Evolutionary conservation across 129 eudicot genomes (phyloP).

Genomic region (Chrysanthemum makinoi): DNA sequence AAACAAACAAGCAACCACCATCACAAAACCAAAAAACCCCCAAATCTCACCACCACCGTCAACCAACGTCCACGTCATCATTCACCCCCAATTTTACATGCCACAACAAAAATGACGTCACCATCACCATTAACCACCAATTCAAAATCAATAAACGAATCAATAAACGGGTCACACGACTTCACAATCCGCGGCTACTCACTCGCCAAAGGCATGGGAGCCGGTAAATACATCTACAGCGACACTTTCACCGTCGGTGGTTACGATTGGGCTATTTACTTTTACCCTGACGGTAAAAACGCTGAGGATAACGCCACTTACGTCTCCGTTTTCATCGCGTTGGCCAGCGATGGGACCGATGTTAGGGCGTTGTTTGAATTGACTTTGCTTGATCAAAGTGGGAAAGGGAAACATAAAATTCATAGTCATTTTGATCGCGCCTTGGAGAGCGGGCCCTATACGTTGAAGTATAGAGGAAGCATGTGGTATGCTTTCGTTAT

Average conservation of each 20-base stretch:
- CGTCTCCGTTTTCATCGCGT: not conserved
- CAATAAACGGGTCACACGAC: not conserved
- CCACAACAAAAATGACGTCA: too few species aligned
- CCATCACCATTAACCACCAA: too few species aligned
- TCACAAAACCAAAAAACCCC: too few species aligned
- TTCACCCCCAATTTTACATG: too few species aligned
- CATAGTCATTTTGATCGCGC: conserved; percentile 3
- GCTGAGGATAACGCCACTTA: not conserved
- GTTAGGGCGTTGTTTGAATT: not conserved
- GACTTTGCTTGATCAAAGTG: not conserved
- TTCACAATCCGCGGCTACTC: not conserved
- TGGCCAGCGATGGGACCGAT: not conserved
- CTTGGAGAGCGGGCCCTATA: not conserved
- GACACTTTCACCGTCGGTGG: not conserved
- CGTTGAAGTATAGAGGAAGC: not conserved
- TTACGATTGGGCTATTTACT: not conserved
- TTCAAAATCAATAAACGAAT: not conserved
- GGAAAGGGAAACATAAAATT: not conserved
- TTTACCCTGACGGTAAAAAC: not conserved
- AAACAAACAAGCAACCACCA: too few species aligned
- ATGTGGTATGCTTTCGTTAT: not conserved
- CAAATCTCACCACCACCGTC: too few species aligned
- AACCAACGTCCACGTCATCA: too few species aligned
- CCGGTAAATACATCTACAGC: not conserved
- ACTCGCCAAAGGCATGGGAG: not conserved